phyloP scores from a whole-genome alignment of 2,329 filamentous ascomycete species.

The Diaporthe aspalathi region DNA sequence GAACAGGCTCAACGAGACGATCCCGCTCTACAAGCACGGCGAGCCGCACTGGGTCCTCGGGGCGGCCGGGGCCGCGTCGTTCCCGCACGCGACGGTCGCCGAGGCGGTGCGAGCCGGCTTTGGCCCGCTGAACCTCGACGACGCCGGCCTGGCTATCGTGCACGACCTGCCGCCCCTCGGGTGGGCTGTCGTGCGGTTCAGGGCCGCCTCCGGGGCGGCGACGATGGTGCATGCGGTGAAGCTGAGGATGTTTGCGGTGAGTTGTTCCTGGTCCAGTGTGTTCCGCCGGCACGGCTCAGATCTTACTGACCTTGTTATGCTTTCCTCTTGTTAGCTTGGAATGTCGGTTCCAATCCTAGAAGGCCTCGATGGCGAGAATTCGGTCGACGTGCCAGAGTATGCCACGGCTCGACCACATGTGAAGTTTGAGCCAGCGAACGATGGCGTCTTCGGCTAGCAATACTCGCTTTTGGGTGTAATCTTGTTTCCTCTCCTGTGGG shows the following conservation, averaged over 20 bases:
- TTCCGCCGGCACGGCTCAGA: background rate
- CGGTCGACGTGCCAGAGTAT: slow-evolving; percentile 26
- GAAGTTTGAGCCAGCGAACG: slow-evolving; percentile 39
- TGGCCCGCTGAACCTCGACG: slow-evolving; percentile 24
- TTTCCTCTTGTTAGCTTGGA: background rate
- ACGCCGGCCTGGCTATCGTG: slow-evolving; percentile 35
- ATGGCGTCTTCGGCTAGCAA: slow-evolving; percentile 37
- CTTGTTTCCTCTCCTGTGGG: background rate
- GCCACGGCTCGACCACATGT: slow-evolving; percentile 38
- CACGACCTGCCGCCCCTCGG: slow-evolving; percentile 40
- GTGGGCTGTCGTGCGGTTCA: slow-evolving; percentile 39
- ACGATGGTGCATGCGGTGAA: slow-evolving; percentile 40
- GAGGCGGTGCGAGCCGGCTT: slow-evolving; percentile 1
- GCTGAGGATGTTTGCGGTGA: slow-evolving; percentile 39
- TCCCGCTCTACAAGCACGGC: slow-evolving; percentile 43
- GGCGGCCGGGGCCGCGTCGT: slow-evolving; percentile 13
- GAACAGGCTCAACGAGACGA: slow-evolving; percentile 28
- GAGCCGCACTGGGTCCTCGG: slow-evolving; percentile 42
- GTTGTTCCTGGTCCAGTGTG: background rate
- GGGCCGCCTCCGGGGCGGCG: slow-evolving; percentile 31
- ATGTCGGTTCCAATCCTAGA: slow-evolving; percentile 32
- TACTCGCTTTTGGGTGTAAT: background rate
- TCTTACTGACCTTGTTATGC: background rate
- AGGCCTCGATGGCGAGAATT: slow-evolving; percentile 18
- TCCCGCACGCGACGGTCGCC: slow-evolving; percentile 31